phyloP scores from a whole-genome alignment of 2,329 filamentous ascomycete species.

The Corinectria fuckeliana region DNA sequence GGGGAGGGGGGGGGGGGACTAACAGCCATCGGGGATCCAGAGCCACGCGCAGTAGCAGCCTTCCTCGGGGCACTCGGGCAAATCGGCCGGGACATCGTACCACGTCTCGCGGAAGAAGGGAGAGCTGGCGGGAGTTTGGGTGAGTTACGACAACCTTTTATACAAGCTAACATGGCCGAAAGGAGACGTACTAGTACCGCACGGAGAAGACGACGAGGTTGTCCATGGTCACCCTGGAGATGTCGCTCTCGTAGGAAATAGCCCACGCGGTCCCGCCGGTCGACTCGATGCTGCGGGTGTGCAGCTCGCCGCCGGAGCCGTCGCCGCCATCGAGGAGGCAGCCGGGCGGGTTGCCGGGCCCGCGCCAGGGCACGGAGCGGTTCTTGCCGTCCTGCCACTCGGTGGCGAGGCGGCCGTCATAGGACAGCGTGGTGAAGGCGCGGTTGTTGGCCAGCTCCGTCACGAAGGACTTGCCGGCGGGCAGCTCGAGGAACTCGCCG shows the following conservation, averaged over 20 bases:
- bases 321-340: slow-evolving; percentile 40
- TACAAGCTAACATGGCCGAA: background rate
- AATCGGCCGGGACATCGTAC: slow-evolving; percentile 38
- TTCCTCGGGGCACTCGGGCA: slow-evolving; percentile 37
- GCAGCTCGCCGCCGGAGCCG: slow-evolving; percentile 53
- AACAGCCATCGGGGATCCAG: slow-evolving; percentile 41
- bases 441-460: slow-evolving; percentile 59
- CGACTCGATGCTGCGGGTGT: slow-evolving; percentile 51
- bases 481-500: slow-evolving; percentile 49
- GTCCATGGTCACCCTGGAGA: slow-evolving; percentile 54
- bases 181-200: slow-evolving; percentile 47
- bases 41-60: slow-evolving; percentile 43
- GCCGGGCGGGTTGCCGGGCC: slow-evolving; percentile 36
- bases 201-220: slow-evolving; percentile 60
- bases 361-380: slow-evolving; percentile 54
- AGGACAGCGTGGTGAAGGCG: slow-evolving; percentile 55
- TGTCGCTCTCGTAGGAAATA: slow-evolving; percentile 56
- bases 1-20: background rate
- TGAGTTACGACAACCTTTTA: too few species aligned
- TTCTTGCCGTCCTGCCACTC: slow-evolving; percentile 56
- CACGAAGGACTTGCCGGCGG: slow-evolving; percentile 55
- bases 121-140: slow-evolving; percentile 23
- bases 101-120: slow-evolving; percentile 41
- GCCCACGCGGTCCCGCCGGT: slow-evolving; percentile 57
- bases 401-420: slow-evolving; percentile 44